Evolutionary conservation across 176 grass and related monocot species (phyloP), one percentile per base, ranked within the genome.

Genomic region (Guadua angustifolia): DNA sequence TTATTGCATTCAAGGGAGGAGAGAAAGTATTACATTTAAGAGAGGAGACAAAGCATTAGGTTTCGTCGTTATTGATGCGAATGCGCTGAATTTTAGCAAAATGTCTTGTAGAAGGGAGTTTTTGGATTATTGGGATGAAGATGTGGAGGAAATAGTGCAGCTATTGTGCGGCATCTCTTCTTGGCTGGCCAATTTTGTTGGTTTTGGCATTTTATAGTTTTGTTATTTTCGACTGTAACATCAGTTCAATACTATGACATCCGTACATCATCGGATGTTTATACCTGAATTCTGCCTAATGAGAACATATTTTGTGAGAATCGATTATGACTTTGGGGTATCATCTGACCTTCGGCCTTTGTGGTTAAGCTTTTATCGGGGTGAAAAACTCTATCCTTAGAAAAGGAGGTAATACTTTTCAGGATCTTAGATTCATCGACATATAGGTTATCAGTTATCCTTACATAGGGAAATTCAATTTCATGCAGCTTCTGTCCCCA

Each of bases 101-200:
- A 67, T 33, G 12, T 63, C 25, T 33, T 67, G 62, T 49, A 35
- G 12, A 53, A 52, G 29, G 77, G 32, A 38, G 45, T 9, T 57
- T 69, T 81, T 42, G 47, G 51, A 17, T 56, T 81, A 45, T 63
- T 26, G 13, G 42, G 15, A 53, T 40, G 73, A 36, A 74, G 9
- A 52, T 7, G 46, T 53, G 71, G 47, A 11, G 3, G 11, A 22
- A 57, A 39, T 75, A n/a, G 14, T 55, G 73, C 32, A 38, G 36
- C n/a, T 24, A 38, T 39, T 53, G 40, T 56, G 32, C 1, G 18
- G 7, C 38, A 56, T 69, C 44, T 64, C 15, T 64, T 78, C 39
- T 59, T 58, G 19, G 21, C 11, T 13, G 10, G 60, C 6, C n/a
- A 24, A 40, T 39, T 24, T 59, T 46, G 72, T 60, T 61, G 25